A percentile compares a stretch with the other conserved stretches of the same genome.
These are phyloP conservation scores for Alternaria sp. DNA, from an alignment of 2,329 filamentous ascomycete genomes.

Conservation along the genomic window DNA sequence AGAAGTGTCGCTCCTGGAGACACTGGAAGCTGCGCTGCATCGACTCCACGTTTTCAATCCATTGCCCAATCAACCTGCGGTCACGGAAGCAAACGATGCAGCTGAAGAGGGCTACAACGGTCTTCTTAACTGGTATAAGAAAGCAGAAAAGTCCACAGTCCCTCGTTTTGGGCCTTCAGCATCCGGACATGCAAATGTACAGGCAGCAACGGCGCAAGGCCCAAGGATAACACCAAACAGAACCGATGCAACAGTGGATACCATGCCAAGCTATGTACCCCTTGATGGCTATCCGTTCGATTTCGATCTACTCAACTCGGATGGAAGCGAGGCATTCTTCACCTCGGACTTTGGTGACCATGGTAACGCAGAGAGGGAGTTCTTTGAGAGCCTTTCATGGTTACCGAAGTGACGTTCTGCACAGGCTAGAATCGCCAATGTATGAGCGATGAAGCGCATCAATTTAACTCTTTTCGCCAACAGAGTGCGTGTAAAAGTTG, in stretches of 20 bases:
- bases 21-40: constrained; percentile 13
- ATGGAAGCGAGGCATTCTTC: constrained; percentile 13
- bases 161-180: not conserved
- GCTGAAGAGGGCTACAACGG: constrained; percentile 13
- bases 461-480: not conserved
- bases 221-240: not conserved
- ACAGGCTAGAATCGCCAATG: not conserved
- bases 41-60: constrained; percentile 14
- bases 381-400: constrained; percentile 13
- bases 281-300: constrained; percentile 16
- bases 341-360: constrained; percentile 9
- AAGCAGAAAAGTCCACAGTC: not conserved
- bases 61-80: not conserved
- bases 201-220: not conserved
- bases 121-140: constrained; percentile 13
- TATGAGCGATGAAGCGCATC: not conserved
- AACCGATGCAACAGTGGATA: not conserved
- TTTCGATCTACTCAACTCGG: constrained; percentile 13
- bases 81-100: not conserved
- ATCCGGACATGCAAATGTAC: not conserved
- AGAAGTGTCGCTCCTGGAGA: constrained; percentile 16
- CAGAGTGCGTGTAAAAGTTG: not conserved
- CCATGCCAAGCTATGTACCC: not conserved
- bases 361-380: constrained; percentile 9
- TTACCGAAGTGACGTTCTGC: not conserved